Conservation (phyloP, 2,329 filamentous ascomycete genomes). For the Colletotrichum sp. region DNA sequence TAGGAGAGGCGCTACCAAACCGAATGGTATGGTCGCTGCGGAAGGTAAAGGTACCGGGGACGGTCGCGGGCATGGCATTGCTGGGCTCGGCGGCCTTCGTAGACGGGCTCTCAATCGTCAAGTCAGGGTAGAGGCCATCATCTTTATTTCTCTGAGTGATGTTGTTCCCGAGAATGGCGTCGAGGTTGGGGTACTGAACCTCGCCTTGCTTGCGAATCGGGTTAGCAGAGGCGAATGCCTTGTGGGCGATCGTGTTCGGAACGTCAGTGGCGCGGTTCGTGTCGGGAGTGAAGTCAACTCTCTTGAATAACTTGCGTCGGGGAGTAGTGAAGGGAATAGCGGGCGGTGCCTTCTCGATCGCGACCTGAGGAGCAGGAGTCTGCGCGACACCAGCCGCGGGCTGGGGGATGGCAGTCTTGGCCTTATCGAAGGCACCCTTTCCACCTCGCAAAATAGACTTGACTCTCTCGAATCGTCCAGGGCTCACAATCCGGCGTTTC, state of each 20-base stretch:
- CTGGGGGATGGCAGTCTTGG: constrained; percentile 53
- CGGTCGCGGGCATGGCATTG: constrained; percentile 38
- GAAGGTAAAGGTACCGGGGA: constrained; percentile 67
- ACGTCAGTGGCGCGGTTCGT: constrained; percentile 55
- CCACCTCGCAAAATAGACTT: constrained; percentile 60
- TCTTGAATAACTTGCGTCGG: constrained; percentile 70
- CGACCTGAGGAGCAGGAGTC: constrained; percentile 48
- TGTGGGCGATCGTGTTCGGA: constrained; percentile 37
- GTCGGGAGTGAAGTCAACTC: constrained; percentile 79
- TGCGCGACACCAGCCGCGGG: constrained; percentile 43
- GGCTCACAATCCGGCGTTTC: constrained; percentile 47
- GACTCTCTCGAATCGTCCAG: constrained; percentile 57
- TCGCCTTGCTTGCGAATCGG: constrained; percentile 33
- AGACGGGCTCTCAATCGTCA: constrained; percentile 31
- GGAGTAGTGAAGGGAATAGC: constrained; percentile 66
- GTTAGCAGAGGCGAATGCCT: constrained; percentile 57
- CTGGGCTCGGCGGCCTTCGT: constrained; percentile 22
- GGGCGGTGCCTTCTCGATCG: constrained; percentile 56
- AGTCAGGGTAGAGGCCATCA: constrained; percentile 57
- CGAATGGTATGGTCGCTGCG: constrained; percentile 68
- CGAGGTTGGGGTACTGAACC: constrained; percentile 36
- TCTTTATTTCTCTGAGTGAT: constrained; percentile 27
- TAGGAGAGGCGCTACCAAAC: constrained; percentile 52
- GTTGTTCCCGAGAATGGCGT: constrained; percentile 27
- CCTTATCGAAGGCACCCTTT: constrained; percentile 40